Evolutionary conservation across 257 asterid genomes (phyloP).

Genomic region (Perilla frutescens): DNA sequence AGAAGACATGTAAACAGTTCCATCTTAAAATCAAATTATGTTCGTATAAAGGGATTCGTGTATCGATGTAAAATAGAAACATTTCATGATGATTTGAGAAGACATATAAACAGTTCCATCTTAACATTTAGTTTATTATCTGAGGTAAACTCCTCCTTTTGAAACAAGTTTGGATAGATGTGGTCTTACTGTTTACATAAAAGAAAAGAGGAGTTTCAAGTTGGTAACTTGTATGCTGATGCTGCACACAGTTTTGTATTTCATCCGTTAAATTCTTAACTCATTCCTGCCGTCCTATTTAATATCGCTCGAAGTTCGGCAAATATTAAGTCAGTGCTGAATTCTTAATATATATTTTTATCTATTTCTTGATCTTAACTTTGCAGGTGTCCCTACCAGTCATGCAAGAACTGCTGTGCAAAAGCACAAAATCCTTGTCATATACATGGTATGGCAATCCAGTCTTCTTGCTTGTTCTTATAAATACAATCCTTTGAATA

Average conservation of each 20-base stretch:
- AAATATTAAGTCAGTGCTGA: slow-evolving; percentile 18
- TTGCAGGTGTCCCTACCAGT: slow-evolving; percentile 92
- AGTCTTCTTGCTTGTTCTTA: slow-evolving; percentile 25
- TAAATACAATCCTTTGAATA: neutral
- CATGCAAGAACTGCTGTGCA: slow-evolving; percentile 95
- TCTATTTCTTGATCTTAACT: slow-evolving; percentile 33
- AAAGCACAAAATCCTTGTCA: slow-evolving; percentile 98
- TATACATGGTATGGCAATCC: slow-evolving; percentile 71
- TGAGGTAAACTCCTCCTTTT: neutral
- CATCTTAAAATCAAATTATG: too few species aligned
- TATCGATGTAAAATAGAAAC: neutral
- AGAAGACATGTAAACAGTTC: too few species aligned
- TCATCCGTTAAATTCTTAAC: slow-evolving; percentile 2
- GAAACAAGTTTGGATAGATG: neutral
- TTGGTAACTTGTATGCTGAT: neutral
- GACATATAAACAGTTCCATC: neutral
- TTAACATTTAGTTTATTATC: neutral
- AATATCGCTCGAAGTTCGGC: slow-evolving; percentile 11
- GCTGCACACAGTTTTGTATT: neutral
- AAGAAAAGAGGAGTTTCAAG: neutral
- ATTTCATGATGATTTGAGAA: slow-evolving; percentile 15
- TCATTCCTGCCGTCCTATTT: neutral
- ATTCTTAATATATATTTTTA: neutral
- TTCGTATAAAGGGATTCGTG: neutral
- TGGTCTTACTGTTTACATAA: slow-evolving; percentile 23